Percentiles rank a stretch among this genome's conserved stretches.
These are phyloP conservation scores for Zygosaccharomyces kombuchaensis DNA, from an alignment of 805 yeast genomes.

Conservation along the genomic window DNA sequence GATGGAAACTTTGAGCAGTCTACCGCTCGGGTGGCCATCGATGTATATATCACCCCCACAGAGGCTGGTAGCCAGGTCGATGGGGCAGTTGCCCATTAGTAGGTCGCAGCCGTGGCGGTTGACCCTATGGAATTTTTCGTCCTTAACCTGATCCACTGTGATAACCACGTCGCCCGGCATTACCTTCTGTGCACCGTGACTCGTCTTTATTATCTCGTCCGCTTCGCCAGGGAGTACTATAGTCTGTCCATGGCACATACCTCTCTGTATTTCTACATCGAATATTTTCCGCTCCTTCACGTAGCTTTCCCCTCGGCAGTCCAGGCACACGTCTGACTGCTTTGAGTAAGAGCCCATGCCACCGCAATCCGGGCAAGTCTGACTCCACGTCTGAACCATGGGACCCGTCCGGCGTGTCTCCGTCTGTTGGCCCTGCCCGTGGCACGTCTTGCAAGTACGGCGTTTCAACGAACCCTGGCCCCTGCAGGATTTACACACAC, in stretches of 20 bases:
- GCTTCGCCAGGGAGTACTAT: constrained; percentile 56
- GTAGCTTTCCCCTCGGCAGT: constrained; percentile 45
- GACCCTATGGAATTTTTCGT: constrained; percentile 34
- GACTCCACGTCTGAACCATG: constrained; percentile 40
- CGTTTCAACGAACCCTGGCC: constrained; percentile 46
- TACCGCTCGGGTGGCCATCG: constrained; percentile 32
- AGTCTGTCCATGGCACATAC: constrained; percentile 49
- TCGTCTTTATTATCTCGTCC: constrained; percentile 51
- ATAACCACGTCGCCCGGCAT: constrained; percentile 67
- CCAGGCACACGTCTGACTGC: constrained; percentile 36
- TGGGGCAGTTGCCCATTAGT: constrained; percentile 38
- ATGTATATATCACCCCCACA: constrained; percentile 50
- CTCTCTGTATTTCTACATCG: constrained; percentile 51
- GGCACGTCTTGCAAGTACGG: constrained; percentile 38
- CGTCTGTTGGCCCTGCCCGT: constrained; percentile 41
- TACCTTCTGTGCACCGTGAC: constrained; percentile 28
- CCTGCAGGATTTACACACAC: constrained; percentile 46
- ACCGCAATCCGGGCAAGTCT: constrained; percentile 43
- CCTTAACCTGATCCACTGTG: constrained; percentile 38
- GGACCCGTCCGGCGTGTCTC: constrained; percentile 44
- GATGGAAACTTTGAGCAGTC: constrained; percentile 40
- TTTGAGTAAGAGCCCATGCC: constrained; percentile 40
- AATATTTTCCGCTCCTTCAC: constrained; percentile 47
- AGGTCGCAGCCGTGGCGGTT: constrained; percentile 45
- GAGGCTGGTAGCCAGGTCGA: constrained; percentile 51